phyloP scores from a whole-genome alignment of 2,329 filamentous ascomycete genomes.

The Fusarium hostae region DNA sequence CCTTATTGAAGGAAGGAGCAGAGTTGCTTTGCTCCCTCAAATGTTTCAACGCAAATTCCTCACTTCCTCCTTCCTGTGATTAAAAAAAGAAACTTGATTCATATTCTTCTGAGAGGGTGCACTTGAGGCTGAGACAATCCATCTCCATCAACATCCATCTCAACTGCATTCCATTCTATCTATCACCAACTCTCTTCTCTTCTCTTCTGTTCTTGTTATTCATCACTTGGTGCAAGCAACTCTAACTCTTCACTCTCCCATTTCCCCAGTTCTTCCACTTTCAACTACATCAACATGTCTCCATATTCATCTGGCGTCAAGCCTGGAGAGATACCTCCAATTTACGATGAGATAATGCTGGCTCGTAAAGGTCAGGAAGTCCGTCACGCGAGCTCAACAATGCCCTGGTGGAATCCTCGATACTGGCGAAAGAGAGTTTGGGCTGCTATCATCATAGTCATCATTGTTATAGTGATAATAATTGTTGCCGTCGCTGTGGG shows the following conservation, averaged over 20 bases:
- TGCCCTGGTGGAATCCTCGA: constrained; percentile 59
- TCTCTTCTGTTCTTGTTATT: not conserved
- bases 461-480: constrained; percentile 60
- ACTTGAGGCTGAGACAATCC: constrained; percentile 4
- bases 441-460: constrained; percentile 52
- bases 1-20: not conserved
- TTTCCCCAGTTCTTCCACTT: not conserved
- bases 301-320: constrained; percentile 24
- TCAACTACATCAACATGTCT: constrained; percentile 15
- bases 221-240: not conserved
- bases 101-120: not conserved
- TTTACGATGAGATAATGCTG: constrained; percentile 47
- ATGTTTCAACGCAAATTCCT: constrained; percentile 16
- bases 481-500: constrained; percentile 59
- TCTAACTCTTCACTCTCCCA: not conserved
- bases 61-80: constrained; percentile 13
- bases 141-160: constrained; percentile 4
- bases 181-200: not conserved
- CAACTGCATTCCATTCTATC: not conserved
- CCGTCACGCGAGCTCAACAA: constrained; percentile 40
- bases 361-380: constrained; percentile 30
- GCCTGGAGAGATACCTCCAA: constrained; percentile 40
- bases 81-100: constrained; percentile 24
- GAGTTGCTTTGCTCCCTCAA: not conserved
- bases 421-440: constrained; percentile 66